Evolutionary conservation across 768 basidiomycete genomes (phyloP), one percentile per base, ranked within the genome.

Genomic region (Leccinellum rugosiceps): DNA sequence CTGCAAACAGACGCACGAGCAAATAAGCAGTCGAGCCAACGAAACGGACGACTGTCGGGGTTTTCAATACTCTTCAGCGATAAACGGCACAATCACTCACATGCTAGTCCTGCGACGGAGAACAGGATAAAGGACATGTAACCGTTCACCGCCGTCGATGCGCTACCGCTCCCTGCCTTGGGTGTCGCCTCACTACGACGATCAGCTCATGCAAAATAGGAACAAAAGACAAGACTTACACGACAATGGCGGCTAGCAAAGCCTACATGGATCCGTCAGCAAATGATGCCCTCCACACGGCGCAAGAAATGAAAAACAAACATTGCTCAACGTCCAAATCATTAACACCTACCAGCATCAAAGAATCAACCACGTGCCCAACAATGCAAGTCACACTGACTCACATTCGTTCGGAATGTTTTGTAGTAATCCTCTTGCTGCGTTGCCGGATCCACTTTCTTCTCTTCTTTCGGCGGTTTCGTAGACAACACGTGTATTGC

Each of bases 71-170:
- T 13, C 11, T n/a, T 38, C 38, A 38, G 7, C 19, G 11, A 2
- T 15, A 26, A 14, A 26, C 13, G 46, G 23, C 32, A 52, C 1
- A 4, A 58, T 35, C 38, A 81, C 93, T 74, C 66, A 96, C 94
- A 78, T 13, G 94, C 92, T 41, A 97, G 82, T 13, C 90, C 86
- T 6, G 89, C 90, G 46, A 96, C 92, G 1, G 91, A 92, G 74
- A 87, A 94, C 55, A 98, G 72, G 58, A 97, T 77, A 69, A 94
- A 92, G 15, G 87, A 83, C 87, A 96, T 90, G 69, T 96, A 96
- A 2, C 91, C 92, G 55, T 84, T 85, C 3, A 94, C 90, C 28
- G 84, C 79, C 1, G 70, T 71, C 26, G 76, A 76, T 2, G 83
- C 82, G 19, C 80, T 75, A 7, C 69, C 68, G 47, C 71, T 75